Evolutionary conservation across 2,329 filamentous ascomycete genomes (phyloP), one percentile per base, ranked within the genome.

Genomic region (Zelopaecilomyces penicillatus): DNA sequence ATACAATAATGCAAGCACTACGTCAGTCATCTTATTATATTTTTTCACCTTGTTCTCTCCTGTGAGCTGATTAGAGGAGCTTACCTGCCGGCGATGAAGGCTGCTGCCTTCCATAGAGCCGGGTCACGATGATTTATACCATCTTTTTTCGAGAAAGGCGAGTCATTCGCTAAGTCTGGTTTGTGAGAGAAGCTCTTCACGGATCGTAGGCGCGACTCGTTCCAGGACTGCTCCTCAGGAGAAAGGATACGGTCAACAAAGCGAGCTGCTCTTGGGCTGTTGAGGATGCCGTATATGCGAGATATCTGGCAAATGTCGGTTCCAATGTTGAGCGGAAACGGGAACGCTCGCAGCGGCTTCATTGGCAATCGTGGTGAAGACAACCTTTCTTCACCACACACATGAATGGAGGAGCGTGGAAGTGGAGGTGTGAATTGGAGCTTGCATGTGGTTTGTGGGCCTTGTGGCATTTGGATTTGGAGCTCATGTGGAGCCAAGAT

Each of bases 271-370:
- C 60, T 59, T 6, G 65, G 59, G 28, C 67, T 60, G 12, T 58
- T 62, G 42, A 91, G 62, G 42, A 89, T 69, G 19, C 63, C 61
- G 49, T 70, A 66, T 47, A 95, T 79, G 44, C 88, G 80, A 1
- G 73, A 64, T 46, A 88, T 75, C 46, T 74, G 73, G 62, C 86
- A 88, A 45, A 95, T 83, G 60, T 95, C 89, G 39, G 79, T 91
- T 46, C 89, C 89, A 42, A 95, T 68, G 40, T 74, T 73, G 10
- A 91, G 58, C 1, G 80, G 70, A n/a, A 80, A 70, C 1, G 83
- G 82, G 54, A 90, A 87, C 3, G 60, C 60, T 12, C 57, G 56
- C 37, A 67, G 44, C 27, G 58, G 57, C 50, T 56, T 63, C 62
- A 64, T 63, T 35, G 43, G 42, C n/a, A 19, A 19, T 19, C 19